Evolutionary conservation across 2,329 filamentous ascomycete species (phyloP).

Genomic region (Pseudogymnoascus sp.): DNA sequence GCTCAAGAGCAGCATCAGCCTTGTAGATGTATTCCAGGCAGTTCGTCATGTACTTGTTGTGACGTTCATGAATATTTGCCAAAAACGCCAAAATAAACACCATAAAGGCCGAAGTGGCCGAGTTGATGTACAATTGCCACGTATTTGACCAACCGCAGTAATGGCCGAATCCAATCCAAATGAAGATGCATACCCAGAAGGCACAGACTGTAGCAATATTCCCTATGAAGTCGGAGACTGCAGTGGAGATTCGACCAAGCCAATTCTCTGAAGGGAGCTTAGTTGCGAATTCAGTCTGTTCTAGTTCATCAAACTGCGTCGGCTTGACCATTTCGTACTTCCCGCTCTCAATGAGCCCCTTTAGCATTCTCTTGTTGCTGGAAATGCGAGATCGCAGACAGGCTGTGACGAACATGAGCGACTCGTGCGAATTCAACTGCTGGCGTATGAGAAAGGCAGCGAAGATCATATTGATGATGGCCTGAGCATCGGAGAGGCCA

Average conservation of each 20-base stretch:
- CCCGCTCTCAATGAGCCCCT: conserved; percentile 12
- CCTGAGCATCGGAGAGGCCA: conserved; percentile 28
- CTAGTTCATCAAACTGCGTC: conserved; percentile 10
- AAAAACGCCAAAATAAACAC: conserved; percentile 34
- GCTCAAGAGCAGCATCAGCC: conserved; percentile 30
- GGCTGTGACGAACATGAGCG: conserved; percentile 12
- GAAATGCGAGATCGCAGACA: conserved; percentile 16
- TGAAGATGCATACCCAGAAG: conserved; percentile 17
- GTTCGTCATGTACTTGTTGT: conserved; percentile 26
- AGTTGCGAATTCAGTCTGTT: conserved; percentile 14
- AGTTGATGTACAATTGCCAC: conserved; percentile 31
- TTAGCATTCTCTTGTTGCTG: conserved; percentile 16
- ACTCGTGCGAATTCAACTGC: conserved; percentile 22
- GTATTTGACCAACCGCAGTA: conserved; percentile 16
- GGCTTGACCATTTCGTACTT: conserved; percentile 9
- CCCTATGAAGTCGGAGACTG: conserved; percentile 13
- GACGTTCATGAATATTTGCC: conserved; percentile 32
- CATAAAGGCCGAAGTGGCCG: conserved; percentile 36
- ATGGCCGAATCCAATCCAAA: conserved; percentile 17
- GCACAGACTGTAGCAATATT: conserved; percentile 14
- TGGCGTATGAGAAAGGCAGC: conserved; percentile 30
- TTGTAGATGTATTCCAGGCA: conserved; percentile 29
- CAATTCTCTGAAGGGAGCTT: conserved; percentile 14
- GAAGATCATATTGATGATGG: conserved; percentile 29
- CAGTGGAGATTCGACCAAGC: conserved; percentile 14